A percentile compares a stretch with the other conserved stretches of the same genome.
phyloP scores from a whole-genome alignment of 768 basidiomycete species.

The Lactifluus subvellereus region DNA sequence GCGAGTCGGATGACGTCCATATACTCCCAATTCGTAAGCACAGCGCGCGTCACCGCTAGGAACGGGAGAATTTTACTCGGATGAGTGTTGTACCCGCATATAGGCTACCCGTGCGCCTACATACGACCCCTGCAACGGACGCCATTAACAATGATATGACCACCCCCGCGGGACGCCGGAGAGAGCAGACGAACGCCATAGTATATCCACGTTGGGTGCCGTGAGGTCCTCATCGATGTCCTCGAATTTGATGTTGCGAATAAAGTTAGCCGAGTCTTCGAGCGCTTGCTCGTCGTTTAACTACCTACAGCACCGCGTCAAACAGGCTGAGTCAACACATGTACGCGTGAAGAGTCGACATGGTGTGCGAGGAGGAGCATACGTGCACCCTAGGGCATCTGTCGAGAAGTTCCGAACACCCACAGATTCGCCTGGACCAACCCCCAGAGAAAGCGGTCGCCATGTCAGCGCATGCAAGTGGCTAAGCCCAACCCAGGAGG shows the following conservation, averaged over 20 bases:
- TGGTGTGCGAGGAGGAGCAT: too few species aligned
- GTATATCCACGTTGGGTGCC: constrained; percentile 78
- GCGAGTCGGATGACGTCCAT: too few species aligned
- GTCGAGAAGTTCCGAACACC: constrained; percentile 76
- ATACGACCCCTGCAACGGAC: constrained; percentile 25
- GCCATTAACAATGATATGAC: neutral
- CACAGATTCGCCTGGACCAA: constrained; percentile 55
- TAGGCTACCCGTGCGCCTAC: constrained; percentile 73
- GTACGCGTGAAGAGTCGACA: neutral
- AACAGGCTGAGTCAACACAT: neutral
- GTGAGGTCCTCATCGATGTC: constrained; percentile 68
- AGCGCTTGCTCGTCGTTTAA: constrained; percentile 85
- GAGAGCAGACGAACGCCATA: constrained; percentile 61
- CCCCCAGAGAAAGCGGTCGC: constrained; percentile 35
- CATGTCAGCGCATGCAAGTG: constrained; percentile 40
- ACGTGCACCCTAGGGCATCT: constrained; percentile 62
- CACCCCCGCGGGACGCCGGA: neutral
- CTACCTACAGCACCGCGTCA: constrained; percentile 45
- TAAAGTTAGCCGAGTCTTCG: constrained; percentile 44
- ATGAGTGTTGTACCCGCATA: constrained; percentile 44
- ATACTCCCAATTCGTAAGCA: too few species aligned
- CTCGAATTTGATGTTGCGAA: constrained; percentile 11
- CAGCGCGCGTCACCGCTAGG: too few species aligned
- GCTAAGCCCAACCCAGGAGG: too few species aligned
- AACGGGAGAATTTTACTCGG: too few species aligned